Conservation (phyloP, 2,329 filamentous ascomycete genomes). For the Aureobasidium sp. region DNA sequence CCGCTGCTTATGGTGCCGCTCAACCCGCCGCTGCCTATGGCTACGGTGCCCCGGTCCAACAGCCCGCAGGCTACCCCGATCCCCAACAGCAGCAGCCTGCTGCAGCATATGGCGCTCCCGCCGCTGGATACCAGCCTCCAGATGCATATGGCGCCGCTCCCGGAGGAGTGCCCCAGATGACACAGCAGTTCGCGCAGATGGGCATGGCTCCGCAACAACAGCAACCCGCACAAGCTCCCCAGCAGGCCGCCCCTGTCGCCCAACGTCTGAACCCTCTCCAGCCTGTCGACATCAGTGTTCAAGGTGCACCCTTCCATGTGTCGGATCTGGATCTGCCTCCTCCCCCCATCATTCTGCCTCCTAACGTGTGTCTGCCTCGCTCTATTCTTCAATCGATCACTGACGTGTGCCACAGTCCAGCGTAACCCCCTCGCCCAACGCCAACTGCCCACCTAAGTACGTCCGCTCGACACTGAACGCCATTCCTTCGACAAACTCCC, state of each 20-base stretch:
- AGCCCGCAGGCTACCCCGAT: constrained; percentile 22
- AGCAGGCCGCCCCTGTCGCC: constrained; percentile 42
- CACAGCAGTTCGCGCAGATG: constrained; percentile 75
- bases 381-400: constrained; percentile 8
- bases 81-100: constrained; percentile 21
- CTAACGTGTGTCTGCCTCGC: constrained; percentile 61
- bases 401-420: constrained; percentile 52
- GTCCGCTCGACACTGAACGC: constrained; percentile 92
- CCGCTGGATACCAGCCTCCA: constrained; percentile 56
- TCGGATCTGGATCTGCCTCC: constrained; percentile 85
- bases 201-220: constrained; percentile 47
- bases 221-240: constrained; percentile 41
- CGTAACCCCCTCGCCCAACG: constrained; percentile 80
- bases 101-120: constrained; percentile 40
- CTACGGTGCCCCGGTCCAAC: constrained; percentile 25
- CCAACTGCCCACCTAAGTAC: constrained; percentile 90
- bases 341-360: constrained; percentile 80
- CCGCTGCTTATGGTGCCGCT: constrained; percentile 45
- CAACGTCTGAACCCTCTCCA: constrained; percentile 75
- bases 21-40: constrained; percentile 20
- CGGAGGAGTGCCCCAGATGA: constrained; percentile 52
- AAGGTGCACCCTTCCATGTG: constrained; percentile 90
- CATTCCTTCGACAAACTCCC: constrained; percentile 80
- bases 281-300: constrained; percentile 66
- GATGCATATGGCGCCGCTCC: constrained; percentile 43